Conservation (phyloP, 495 filamentous ascomycete genomes). For the Penicillium mononematosum region DNA sequence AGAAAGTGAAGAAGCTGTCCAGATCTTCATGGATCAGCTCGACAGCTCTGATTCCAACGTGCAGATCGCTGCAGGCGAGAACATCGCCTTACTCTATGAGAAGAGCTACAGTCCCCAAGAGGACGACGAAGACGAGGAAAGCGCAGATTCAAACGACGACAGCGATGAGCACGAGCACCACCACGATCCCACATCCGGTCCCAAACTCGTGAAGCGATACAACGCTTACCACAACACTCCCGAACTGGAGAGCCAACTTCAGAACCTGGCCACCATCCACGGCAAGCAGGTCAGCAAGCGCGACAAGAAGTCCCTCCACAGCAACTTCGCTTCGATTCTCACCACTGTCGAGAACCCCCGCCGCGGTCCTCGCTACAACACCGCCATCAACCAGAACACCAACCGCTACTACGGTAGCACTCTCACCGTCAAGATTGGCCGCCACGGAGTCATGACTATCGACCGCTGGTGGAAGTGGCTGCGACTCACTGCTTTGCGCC, state of each 20-base stretch:
- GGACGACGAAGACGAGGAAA: constrained; percentile 61
- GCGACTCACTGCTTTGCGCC: constrained; percentile 69
- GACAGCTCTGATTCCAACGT: constrained; percentile 72
- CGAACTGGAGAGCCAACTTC: constrained; percentile 52
- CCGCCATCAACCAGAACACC: constrained; percentile 69
- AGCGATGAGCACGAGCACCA: constrained; percentile 47
- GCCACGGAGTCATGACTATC: constrained; percentile 70
- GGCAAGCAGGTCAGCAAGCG: constrained; percentile 73
- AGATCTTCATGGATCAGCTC: constrained; percentile 88
- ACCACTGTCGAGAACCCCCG: constrained; percentile 79
- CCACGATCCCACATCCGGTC: constrained; percentile 43
- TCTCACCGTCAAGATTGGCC: constrained; percentile 71
- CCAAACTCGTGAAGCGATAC: constrained; percentile 63
- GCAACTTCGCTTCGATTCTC: constrained; percentile 76
- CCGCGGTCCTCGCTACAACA: constrained; percentile 68
- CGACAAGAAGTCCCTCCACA: constrained; percentile 73
- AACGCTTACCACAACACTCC: constrained; percentile 55
- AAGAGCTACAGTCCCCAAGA: constrained; percentile 66
- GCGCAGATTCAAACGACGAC: constrained; percentile 46
- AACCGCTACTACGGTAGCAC: constrained; percentile 74
- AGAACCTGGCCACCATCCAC: constrained; percentile 57
- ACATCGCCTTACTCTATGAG: constrained; percentile 88
- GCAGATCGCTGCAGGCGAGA: constrained; percentile 83
- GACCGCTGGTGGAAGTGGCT: constrained; percentile 90
- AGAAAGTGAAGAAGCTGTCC: constrained; percentile 71